These are phyloP conservation scores for Sphaerobolus stellatus DNA, from an alignment of 1,284 basidiomycete genomes.

Conservation along the genomic window DNA sequence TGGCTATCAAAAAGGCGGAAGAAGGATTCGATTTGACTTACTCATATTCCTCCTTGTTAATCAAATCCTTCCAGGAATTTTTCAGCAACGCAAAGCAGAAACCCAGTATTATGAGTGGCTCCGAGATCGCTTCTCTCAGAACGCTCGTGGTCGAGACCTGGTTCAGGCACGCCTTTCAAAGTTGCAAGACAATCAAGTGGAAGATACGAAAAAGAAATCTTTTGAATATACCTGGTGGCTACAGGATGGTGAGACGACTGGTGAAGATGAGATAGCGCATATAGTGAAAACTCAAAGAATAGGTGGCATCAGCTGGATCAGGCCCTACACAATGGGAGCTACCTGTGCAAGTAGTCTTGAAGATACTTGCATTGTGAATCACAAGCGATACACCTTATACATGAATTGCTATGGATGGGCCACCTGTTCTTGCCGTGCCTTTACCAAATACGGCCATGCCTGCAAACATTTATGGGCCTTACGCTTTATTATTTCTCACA, in stretches of 20 bases:
- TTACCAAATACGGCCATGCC: not conserved
- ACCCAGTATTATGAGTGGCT: not conserved
- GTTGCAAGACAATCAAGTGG: not conserved
- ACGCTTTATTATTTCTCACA: not conserved
- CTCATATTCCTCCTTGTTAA: slow-evolving; percentile 26
- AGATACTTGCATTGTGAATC: not conserved
- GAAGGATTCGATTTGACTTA: slow-evolving; percentile 30
- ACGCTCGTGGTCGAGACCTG: not conserved
- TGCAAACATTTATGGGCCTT: slow-evolving; percentile 7
- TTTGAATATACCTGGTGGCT: not conserved
- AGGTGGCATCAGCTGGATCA: not conserved
- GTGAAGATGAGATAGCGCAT: not conserved
- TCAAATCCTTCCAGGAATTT: slow-evolving; percentile 28
- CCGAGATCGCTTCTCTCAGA: not conserved
- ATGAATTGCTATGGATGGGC: slow-evolving; percentile 1
- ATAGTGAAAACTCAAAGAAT: not conserved
- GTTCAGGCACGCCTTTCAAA: not conserved
- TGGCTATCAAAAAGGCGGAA: slow-evolving; percentile 27
- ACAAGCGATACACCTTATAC: not conserved
- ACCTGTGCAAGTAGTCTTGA: slow-evolving; percentile 1
- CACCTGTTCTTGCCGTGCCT: not conserved
- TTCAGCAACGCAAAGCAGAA: slow-evolving; percentile 9
- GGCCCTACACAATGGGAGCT: not conserved
- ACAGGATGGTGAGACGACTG: not conserved
- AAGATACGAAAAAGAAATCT: not conserved